phyloP scores from a whole-genome alignment of 2,329 filamentous ascomycete genomes.

The Acrocalymma vagum region DNA sequence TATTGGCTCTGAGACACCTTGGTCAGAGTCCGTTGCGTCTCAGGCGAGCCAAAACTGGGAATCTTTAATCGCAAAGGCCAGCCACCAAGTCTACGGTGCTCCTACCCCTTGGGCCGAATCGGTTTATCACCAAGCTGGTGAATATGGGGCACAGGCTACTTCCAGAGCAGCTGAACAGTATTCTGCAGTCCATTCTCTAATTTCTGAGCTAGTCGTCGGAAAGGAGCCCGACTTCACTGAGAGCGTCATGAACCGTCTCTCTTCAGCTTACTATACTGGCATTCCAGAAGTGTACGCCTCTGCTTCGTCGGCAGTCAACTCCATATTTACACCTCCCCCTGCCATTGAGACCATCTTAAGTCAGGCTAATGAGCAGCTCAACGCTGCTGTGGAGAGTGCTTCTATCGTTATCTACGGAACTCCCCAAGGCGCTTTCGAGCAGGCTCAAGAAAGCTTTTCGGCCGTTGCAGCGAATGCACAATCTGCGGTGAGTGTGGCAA shows the following conservation, averaged over 20 bases:
- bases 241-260: slow-evolving; percentile 76
- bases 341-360: slow-evolving; percentile 66
- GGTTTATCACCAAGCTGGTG: slow-evolving; percentile 61
- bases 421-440: slow-evolving; percentile 61
- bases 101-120: slow-evolving; percentile 61
- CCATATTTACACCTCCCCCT: slow-evolving; percentile 65
- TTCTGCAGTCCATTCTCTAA: slow-evolving; percentile 72
- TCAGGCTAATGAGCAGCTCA: slow-evolving; percentile 64
- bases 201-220: slow-evolving; percentile 79
- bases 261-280: slow-evolving; percentile 75
- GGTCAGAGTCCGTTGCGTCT: slow-evolving; percentile 63
- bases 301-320: slow-evolving; percentile 55
- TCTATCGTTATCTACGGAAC: slow-evolving; percentile 67
- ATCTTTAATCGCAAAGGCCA: slow-evolving; percentile 69
- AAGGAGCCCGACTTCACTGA: slow-evolving; percentile 85
- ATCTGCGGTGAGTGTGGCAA: slow-evolving; percentile 61
- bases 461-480: slow-evolving; percentile 65
- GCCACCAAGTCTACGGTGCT: slow-evolving; percentile 74
- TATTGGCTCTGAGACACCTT: slow-evolving; percentile 58
- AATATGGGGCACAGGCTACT: slow-evolving; percentile 70
- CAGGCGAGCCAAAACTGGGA: slow-evolving; percentile 71
- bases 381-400: slow-evolving; percentile 67
- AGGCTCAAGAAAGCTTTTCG: slow-evolving; percentile 62
- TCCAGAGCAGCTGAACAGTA: slow-evolving; percentile 71
- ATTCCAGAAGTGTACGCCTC: slow-evolving; percentile 61